Base-by-base conservation (phyloP, 2,329 filamentous ascomycete species). In the Pestalotiopsis sp. region DNA sequence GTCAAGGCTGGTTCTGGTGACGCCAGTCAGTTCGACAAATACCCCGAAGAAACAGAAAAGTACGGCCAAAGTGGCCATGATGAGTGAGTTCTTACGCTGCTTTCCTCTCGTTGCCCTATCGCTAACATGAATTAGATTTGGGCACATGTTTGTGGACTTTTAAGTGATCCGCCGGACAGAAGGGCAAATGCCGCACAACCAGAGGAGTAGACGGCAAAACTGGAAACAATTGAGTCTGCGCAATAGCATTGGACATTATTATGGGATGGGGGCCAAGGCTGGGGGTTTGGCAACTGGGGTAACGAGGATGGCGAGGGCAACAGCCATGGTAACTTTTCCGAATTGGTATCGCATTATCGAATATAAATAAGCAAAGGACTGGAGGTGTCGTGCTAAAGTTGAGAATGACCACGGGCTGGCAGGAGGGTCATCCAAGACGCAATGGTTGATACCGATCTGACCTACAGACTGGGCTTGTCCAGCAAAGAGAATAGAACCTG, bases 11-110 rank as follows among this genome's bases (percentile, higher is more conserved):
- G 96, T 57, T 92, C 94, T 38, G 96, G 96, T 69, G 96, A 99
- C 83, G 94, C 96, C 65, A 98, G 95, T 82, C 93, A 98, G 81
- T 99, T 99, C 78, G 96, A 99, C 82, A 93, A 95, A 80, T 99
- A 99, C 80, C 95, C 96, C 1, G 96, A 99, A 81, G 96, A 99
- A 81, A 94, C 93, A 59, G 96, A 99, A 81, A 90, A 91, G 78
- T 99, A 99, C 78, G 96, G 96, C 52, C 84, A 88, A 73, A 83
- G 83, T 66, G 94, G 93, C 60, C 86, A 91, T 72, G 95, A 98
- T 81, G 92, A 94, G 95, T 98, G 87, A 85, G 95, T 92, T 67
- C 60, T 71, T 60, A 57, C 61, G 69, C 66, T 31, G 64, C 6
- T 45, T 39, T n/a, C 20, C 20, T 60, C 13, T 39, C 17, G 36